Evolutionary conservation across 2,329 filamentous ascomycete species (phyloP), one percentile per base, ranked within the genome.

Genomic region (Epichloe sylvatica): DNA sequence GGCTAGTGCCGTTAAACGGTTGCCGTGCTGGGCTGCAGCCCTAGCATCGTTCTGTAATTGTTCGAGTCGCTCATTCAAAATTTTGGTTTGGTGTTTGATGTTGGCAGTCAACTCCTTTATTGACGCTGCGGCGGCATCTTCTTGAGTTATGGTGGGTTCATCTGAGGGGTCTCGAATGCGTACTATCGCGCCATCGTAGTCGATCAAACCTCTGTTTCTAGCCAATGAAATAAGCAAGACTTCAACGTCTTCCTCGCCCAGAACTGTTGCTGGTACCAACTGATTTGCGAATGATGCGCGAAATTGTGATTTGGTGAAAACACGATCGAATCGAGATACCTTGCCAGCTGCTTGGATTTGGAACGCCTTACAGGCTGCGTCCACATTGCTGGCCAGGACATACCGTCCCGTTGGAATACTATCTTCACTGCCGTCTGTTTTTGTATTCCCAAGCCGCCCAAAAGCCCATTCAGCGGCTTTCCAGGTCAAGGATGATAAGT

Each of bases 121-220:
- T 17, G 84, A 84, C 1, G 89, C 89, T 54, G 96, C 86, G 1
- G 86, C 84, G 4, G 73, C 71, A 67, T 98, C 92, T 58, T 94
- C 84, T 51, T 81, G 71, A 1, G 85, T 86, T 55, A 97, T 83
- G 0, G 58, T 57, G 1, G 61, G 52, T 42, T 69, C 65, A 47
- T 78, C 73, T 3, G 72, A 70, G 0, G 75, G 62, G 0, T 67
- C 66, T 57, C 78, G 83, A 64, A 97, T 82, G 62, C 86, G 90
- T 57, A 98, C 75, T 0, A 81, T 86, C 55, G 80, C 67, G 4
- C 77, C 78, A 59, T 88, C 81, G 57, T 73, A 80, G 46, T 68
- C 72, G 35, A 81, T 67, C 38, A 74, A 57, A 6, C 69, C 70
- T 59, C 80, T 81, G 62, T 91, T 86, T 47, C 86, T 73, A 0